These are phyloP conservation scores for Colletotrichum sp. DNA, from an alignment of 2,329 filamentous ascomycete species.

Conservation along the genomic window DNA sequence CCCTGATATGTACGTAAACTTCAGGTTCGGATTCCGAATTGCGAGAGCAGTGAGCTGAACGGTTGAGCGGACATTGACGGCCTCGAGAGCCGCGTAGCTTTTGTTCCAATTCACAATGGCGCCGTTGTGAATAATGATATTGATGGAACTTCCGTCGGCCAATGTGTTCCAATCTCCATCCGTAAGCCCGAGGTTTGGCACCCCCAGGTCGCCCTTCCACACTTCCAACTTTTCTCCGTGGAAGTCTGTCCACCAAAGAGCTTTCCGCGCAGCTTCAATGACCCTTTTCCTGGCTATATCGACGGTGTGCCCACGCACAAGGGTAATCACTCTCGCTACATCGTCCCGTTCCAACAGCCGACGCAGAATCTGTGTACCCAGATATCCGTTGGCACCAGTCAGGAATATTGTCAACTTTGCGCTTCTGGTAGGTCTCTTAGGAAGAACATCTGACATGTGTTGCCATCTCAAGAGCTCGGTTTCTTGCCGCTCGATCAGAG, in stretches of 20 bases:
- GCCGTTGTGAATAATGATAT: neutral
- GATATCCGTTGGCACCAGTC: neutral
- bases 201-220: neutral
- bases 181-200: neutral
- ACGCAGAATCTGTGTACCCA: constrained; percentile 9
- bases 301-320: neutral
- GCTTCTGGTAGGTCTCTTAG: neutral
- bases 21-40: neutral
- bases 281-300: neutral
- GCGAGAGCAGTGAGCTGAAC: neutral
- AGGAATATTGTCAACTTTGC: neutral
- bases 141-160: neutral
- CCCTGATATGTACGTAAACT: neutral
- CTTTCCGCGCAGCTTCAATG: neutral
- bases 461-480: neutral
- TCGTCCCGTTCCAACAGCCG: neutral
- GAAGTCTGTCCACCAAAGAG: constrained; percentile 4
- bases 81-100: neutral
- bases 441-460: neutral
- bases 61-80: neutral
- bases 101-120: constrained; percentile 12
- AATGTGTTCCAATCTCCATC: neutral
- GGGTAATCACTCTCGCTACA: neutral
- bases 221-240: neutral
- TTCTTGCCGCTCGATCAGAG: neutral